Evolutionary conservation across 2,329 filamentous ascomycete genomes (phyloP).

Genomic region (Paramyrothecium roridum): DNA sequence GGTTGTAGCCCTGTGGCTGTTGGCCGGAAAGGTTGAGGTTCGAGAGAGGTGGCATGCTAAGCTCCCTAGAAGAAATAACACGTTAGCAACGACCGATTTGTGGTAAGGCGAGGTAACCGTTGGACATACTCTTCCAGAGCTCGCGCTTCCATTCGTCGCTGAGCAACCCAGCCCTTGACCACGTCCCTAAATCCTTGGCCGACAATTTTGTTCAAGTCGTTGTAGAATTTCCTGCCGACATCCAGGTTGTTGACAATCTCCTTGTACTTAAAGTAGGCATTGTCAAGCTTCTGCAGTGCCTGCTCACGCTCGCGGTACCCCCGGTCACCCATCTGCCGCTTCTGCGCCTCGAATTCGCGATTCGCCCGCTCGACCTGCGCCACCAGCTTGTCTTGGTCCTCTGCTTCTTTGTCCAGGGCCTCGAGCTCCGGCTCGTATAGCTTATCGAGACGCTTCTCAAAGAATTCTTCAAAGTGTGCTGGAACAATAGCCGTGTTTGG

Average conservation of each 20-base stretch:
- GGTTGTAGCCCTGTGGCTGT: conserved; percentile 15
- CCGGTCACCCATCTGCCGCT: conserved; percentile 60
- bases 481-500: conserved; percentile 82
- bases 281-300: conserved; percentile 83
- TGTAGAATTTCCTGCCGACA: conserved; percentile 92
- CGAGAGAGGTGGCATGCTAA: conserved; percentile 49
- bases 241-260: conserved; percentile 92
- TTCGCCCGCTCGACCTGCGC: conserved; percentile 72
- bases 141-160: conserved; percentile 76
- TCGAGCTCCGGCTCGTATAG: conserved; percentile 78
- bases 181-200: conserved; percentile 73
- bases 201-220: conserved; percentile 87
- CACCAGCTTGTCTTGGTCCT: conserved; percentile 72
- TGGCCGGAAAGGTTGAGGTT: conserved; percentile 35
- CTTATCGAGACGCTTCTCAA: conserved; percentile 72
- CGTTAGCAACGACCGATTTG: conserved; percentile 5
- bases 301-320: conserved; percentile 73
- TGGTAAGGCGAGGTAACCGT: background rate
- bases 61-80: conserved; percentile 35
- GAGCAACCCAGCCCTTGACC: conserved; percentile 74
- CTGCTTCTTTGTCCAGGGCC: conserved; percentile 65
- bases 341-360: conserved; percentile 70
- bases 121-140: conserved; percentile 67
- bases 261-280: conserved; percentile 93
- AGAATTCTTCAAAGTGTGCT: conserved; percentile 88